Conservation (phyloP, 1,284 basidiomycete genomes). For the Melanopsichium pennsylvanicum region DNA sequence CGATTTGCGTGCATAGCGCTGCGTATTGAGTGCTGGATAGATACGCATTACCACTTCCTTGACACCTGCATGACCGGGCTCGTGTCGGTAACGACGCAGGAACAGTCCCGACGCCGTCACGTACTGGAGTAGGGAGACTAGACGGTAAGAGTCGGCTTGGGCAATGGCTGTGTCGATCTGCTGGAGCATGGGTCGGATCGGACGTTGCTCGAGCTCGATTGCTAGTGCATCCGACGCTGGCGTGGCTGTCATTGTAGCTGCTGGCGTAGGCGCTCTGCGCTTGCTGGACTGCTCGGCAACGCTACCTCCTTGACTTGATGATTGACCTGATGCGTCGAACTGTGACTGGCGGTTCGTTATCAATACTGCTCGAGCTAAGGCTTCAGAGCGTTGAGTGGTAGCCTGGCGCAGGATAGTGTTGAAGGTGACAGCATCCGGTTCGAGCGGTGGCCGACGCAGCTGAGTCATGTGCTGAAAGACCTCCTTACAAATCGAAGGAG, state of each 20-base stretch:
- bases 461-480: conserved; percentile 43
- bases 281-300: background rate
- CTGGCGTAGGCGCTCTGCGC: background rate
- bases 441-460: conserved; percentile 23
- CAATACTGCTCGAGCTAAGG: conserved; percentile 28
- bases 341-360: conserved; percentile 13
- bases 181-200: conserved; percentile 16
- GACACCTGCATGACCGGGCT: conserved; percentile 30
- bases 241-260: background rate
- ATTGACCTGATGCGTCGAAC: background rate
- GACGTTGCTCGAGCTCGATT: background rate
- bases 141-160: conserved; percentile 32
- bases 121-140: conserved; percentile 35
- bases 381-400: conserved; percentile 28
- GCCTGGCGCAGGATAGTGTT: conserved; percentile 47
- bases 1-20: conserved; percentile 2
- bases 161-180: conserved; percentile 36
- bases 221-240: background rate
- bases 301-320: background rate
- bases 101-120: conserved; percentile 32
- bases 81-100: conserved; percentile 21
- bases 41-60: conserved; percentile 38
- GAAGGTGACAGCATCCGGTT: conserved; percentile 42
- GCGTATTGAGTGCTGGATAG: conserved; percentile 39
- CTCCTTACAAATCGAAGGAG: conserved; percentile 28